phyloP scores from a whole-genome alignment of 1,139 yeast species.

The Hyphopichia fennica region DNA sequence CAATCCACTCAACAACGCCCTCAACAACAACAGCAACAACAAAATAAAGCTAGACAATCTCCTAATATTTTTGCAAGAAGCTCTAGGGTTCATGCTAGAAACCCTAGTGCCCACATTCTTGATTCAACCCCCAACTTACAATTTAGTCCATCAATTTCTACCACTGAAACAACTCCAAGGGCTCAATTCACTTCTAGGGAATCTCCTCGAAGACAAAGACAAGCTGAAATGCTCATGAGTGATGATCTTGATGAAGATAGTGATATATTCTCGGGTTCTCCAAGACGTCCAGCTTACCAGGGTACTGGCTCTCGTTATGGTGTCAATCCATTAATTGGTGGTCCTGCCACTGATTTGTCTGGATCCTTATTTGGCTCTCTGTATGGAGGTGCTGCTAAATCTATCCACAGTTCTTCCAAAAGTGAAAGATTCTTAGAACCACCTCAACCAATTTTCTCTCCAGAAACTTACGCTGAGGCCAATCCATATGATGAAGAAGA shows the following conservation, averaged over 20 bases:
- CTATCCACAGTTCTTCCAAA: conserved; percentile 33
- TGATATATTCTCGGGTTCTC: conserved; percentile 28
- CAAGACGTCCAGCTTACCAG: conserved; percentile 20
- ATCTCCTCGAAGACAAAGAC: conserved; percentile 61
- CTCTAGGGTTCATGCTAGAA: conserved; percentile 54
- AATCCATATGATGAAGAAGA: conserved; percentile 45
- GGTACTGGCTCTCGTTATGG: conserved; percentile 3
- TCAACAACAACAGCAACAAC: conserved; percentile 1
- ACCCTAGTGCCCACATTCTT: conserved; percentile 15
- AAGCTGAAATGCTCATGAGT: conserved; percentile 47
- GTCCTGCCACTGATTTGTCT: not conserved
- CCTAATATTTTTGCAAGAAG: conserved; percentile 49
- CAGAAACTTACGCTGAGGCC: conserved; percentile 62
- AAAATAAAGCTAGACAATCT: conserved; percentile 31
- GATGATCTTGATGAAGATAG: conserved; percentile 42
- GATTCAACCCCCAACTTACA: conserved; percentile 27
- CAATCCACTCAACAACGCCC: conserved; percentile 21
- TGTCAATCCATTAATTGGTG: not conserved
- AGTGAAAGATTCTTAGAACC: conserved; percentile 58
- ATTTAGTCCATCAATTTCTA: conserved; percentile 9
- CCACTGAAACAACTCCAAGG: conserved; percentile 40
- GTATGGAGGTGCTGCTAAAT: conserved; percentile 16
- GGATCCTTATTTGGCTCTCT: conserved; percentile 11
- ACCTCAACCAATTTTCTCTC: conserved; percentile 66
- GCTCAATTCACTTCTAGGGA: conserved; percentile 60